These are phyloP conservation scores for Bipolaris gigantea DNA, from an alignment of 2,329 filamentous ascomycete genomes.

Conservation along the genomic window DNA sequence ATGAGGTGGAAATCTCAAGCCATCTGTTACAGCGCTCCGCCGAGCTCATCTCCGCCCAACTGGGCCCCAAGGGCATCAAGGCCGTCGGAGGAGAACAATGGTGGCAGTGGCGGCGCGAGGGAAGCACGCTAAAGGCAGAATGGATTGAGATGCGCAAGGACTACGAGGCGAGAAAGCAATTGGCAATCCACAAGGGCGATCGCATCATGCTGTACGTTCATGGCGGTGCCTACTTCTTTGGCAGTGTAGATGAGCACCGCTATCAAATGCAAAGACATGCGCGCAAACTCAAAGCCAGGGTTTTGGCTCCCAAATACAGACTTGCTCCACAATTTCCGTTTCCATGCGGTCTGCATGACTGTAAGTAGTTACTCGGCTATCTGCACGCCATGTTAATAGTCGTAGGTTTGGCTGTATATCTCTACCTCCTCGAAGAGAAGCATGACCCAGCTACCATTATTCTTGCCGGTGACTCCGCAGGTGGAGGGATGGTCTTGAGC, in stretches of 20 bases:
- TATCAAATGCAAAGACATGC: conserved; percentile 98
- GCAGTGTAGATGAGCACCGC: conserved; percentile 93
- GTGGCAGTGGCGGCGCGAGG: conserved; percentile 71
- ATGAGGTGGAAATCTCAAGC: conserved; percentile 66
- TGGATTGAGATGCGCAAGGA: conserved; percentile 96
- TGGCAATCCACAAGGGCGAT: conserved; percentile 58
- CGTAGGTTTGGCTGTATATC: conserved; percentile 70
- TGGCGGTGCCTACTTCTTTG: conserved; percentile 93
- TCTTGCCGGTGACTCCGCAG: conserved; percentile 88
- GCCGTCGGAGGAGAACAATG: conserved; percentile 80
- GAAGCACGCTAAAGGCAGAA: conserved; percentile 71
- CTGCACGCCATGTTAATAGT: conserved; percentile 4
- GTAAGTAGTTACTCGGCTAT: conserved; percentile 38
- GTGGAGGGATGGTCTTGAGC: conserved; percentile 82
- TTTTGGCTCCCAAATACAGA: conserved; percentile 83
- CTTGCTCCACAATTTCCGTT: conserved; percentile 94
- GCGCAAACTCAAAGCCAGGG: conserved; percentile 84
- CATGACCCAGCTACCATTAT: conserved; percentile 82
- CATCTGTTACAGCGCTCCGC: conserved; percentile 67
- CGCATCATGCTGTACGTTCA: conserved; percentile 93
- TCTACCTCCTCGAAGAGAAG: conserved; percentile 71
- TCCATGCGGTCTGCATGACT: conserved; percentile 88
- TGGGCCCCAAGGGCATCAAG: conserved; percentile 75
- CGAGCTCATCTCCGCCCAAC: conserved; percentile 66
- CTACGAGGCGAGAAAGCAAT: conserved; percentile 69